Conservation (phyloP, 2,329 filamentous ascomycete species). For the Elsinoe necatrix region DNA sequence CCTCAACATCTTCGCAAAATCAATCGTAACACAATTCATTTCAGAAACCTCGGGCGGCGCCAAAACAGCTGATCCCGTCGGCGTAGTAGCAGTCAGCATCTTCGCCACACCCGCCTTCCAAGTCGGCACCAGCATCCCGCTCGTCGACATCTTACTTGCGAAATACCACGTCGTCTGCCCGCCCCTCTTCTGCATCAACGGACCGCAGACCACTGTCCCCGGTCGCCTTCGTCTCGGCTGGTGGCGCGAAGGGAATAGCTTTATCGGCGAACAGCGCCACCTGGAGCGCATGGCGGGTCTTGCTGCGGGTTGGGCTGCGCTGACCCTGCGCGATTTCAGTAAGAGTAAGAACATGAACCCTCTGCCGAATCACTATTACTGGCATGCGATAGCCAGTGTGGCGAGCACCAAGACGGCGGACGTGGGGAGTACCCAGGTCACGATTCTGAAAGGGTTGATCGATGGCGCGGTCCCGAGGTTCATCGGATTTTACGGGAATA, state of each 20-base stretch:
- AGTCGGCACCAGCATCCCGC: constrained; percentile 54
- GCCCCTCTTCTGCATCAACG: constrained; percentile 74
- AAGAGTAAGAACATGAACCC: constrained; percentile 60
- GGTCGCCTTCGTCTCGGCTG: constrained; percentile 66
- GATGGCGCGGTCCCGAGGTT: constrained; percentile 65
- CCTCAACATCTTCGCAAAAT: constrained; percentile 68
- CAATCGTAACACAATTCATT: constrained; percentile 54
- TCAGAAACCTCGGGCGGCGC: constrained; percentile 34
- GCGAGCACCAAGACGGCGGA: constrained; percentile 59
- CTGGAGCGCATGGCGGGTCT: constrained; percentile 75
- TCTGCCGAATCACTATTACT: constrained; percentile 73
- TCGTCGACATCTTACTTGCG: constrained; percentile 78
- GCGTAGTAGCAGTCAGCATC: constrained; percentile 65
- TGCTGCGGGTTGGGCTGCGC: constrained; percentile 72
- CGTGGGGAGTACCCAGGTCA: constrained; percentile 40
- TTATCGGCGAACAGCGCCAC: constrained; percentile 63
- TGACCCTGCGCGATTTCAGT: constrained; percentile 75
- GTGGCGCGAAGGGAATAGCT: constrained; percentile 47
- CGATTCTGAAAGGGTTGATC: constrained; percentile 45
- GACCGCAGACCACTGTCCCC: constrained; percentile 58
- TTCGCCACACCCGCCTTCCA: constrained; percentile 55
- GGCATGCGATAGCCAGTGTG: constrained; percentile 67
- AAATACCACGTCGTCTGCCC: constrained; percentile 78
- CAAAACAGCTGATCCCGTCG: constrained; percentile 60
- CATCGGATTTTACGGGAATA: constrained; percentile 69